Evolutionary conservation across 2,329 filamentous ascomycete species (phyloP).

Genomic region (Aaosphaeria arxii): DNA sequence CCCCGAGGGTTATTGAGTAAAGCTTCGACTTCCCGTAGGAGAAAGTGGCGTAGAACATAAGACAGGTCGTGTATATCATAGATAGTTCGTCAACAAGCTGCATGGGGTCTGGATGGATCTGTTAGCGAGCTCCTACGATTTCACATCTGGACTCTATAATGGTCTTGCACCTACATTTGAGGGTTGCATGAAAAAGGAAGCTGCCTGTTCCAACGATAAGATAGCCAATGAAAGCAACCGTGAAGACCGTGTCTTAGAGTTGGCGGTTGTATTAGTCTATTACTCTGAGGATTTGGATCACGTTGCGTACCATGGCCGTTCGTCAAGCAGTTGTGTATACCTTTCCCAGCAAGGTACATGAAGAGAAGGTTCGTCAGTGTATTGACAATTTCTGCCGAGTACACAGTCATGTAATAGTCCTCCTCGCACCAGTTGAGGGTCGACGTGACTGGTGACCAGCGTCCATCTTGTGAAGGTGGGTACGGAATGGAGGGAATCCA

Average conservation of each 20-base stretch:
- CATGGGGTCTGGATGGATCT: constrained; percentile 57
- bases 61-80: constrained; percentile 70
- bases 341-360: constrained; percentile 72
- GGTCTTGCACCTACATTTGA: constrained; percentile 52
- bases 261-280: no score
- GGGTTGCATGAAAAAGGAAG: constrained; percentile 62
- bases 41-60: constrained; percentile 71
- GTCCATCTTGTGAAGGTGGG: constrained; percentile 53
- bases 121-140: no score
- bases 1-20: constrained; percentile 54
- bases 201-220: constrained; percentile 60
- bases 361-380: constrained; percentile 82
- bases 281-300: no score
- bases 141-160: background rate
- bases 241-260: constrained; percentile 59
- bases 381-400: constrained; percentile 75
- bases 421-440: constrained; percentile 81
- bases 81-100: constrained; percentile 68
- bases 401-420: constrained; percentile 73
- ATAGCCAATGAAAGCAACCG: constrained; percentile 63
- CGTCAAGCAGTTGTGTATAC: constrained; percentile 68
- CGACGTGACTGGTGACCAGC: constrained; percentile 68
- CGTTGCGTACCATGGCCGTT: constrained; percentile 58
- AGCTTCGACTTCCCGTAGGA: constrained; percentile 59
- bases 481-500: constrained; percentile 47